phyloP scores from a whole-genome alignment of 192 early-diverging fungal species.

The Umbelopsis isabellina region DNA sequence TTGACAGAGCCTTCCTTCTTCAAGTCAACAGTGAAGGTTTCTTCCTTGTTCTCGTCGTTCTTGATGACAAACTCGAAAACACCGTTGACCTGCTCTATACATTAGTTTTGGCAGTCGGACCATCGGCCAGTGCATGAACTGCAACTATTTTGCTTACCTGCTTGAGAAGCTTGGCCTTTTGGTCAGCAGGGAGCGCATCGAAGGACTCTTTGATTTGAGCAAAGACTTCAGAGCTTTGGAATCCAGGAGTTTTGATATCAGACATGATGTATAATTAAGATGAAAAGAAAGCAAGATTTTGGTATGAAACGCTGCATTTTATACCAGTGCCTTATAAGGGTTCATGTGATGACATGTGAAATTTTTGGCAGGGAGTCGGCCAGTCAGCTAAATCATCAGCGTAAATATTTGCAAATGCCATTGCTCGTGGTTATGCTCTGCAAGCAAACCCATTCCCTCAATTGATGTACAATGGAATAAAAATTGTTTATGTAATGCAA shows the following conservation, averaged over 20 bases:
- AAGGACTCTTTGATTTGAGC: conserved; percentile 63
- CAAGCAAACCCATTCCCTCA: too few species aligned
- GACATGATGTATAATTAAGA: conserved; percentile 27
- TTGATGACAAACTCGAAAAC: conserved; percentile 88
- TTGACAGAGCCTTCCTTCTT: conserved; percentile 68
- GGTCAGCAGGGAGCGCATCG: conserved; percentile 60
- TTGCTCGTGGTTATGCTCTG: too few species aligned
- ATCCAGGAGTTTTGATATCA: conserved; percentile 57
- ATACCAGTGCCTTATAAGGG: neutral
- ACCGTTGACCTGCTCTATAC: conserved; percentile 61
- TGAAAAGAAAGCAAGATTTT: neutral
- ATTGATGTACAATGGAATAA: too few species aligned
- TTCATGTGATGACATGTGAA: conserved; percentile 26
- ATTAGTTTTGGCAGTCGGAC: neutral
- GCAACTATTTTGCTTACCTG: conserved; percentile 44
- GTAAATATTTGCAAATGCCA: too few species aligned
- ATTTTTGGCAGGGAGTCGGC: neutral
- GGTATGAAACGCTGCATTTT: neutral
- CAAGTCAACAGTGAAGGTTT: conserved; percentile 86
- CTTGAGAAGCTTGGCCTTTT: conserved; percentile 63
- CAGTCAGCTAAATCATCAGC: too few species aligned
- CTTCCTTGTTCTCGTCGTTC: conserved; percentile 66
- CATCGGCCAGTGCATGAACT: neutral
- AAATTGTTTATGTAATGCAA: too few species aligned
- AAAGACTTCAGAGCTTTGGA: conserved; percentile 79